These are phyloP conservation scores for Fusarium protoensiforme DNA, from an alignment of 2,329 filamentous ascomycete species.

Conservation along the genomic window DNA sequence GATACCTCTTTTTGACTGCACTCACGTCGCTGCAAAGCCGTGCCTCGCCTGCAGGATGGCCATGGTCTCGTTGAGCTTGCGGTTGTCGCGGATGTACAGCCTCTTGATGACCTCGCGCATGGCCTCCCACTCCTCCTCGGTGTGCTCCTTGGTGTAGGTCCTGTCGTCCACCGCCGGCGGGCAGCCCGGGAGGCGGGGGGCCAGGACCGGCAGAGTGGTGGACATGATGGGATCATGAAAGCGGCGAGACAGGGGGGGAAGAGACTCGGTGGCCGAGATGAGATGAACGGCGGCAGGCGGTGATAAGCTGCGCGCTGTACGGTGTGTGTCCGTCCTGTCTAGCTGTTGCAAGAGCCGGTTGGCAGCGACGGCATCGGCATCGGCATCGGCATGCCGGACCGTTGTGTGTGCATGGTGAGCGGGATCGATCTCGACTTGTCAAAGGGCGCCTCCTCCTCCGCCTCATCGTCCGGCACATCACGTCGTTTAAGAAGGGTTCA, in stretches of 20 bases:
- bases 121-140: constrained; percentile 49
- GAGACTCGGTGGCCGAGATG: not conserved
- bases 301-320: not conserved
- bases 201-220: constrained; percentile 46
- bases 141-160: constrained; percentile 48
- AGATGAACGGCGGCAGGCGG: not conserved
- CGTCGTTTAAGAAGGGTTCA: constrained; percentile 29
- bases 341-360: constrained; percentile 18
- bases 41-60: constrained; percentile 48
- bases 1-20: constrained; percentile 4
- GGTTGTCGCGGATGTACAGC: constrained; percentile 50
- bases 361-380: constrained; percentile 25
- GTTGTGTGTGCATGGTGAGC: constrained; percentile 42
- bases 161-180: constrained; percentile 38
- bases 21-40: constrained; percentile 53
- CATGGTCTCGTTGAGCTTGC: constrained; percentile 52
- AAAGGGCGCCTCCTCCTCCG: constrained; percentile 31
- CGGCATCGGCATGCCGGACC: constrained; percentile 41
- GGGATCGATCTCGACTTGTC: constrained; percentile 34
- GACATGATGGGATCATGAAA: constrained; percentile 38
- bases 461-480: constrained; percentile 17
- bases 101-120: constrained; percentile 47
- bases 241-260: constrained; percentile 11
- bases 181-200: constrained; percentile 48
- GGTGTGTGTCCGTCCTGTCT: not conserved